phyloP scores from a whole-genome alignment of 805 yeast species.

The Clavispora asparagi region DNA sequence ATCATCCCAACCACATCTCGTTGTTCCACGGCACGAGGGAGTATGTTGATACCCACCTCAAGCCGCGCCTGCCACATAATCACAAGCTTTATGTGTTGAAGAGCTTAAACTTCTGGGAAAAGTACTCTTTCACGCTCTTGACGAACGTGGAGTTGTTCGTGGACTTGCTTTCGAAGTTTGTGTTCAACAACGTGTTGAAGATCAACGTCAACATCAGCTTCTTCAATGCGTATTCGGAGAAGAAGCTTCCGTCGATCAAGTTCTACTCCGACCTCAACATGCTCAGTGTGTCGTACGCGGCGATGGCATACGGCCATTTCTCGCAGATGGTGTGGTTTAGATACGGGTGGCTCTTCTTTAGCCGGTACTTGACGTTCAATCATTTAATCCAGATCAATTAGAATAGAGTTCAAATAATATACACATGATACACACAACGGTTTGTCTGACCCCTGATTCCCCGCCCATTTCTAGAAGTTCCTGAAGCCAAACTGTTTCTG shows the following conservation, averaged over 20 bases:
- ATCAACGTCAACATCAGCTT: slow-evolving; percentile 36
- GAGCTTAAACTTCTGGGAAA: slow-evolving; percentile 36
- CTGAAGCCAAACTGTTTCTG: slow-evolving; percentile 46
- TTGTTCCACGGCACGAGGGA: slow-evolving; percentile 46
- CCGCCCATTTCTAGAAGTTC: slow-evolving; percentile 9
- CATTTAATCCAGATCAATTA: slow-evolving; percentile 42
- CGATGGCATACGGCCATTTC: slow-evolving; percentile 78
- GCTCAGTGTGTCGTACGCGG: slow-evolving; percentile 45
- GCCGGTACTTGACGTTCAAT: slow-evolving; percentile 75
- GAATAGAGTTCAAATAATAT: neutral
- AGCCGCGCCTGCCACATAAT: neutral
- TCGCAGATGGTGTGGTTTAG: slow-evolving; percentile 96
- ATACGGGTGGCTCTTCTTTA: slow-evolving; percentile 75
- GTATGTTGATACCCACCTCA: slow-evolving; percentile 20
- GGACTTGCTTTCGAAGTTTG: slow-evolving; percentile 28
- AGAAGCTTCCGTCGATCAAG: slow-evolving; percentile 24
- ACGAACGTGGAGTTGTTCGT: slow-evolving; percentile 39
- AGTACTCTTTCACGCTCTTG: slow-evolving; percentile 45
- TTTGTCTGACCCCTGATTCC: too few species aligned
- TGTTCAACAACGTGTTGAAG: slow-evolving; percentile 26
- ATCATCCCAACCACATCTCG: slow-evolving; percentile 81
- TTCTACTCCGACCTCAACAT: slow-evolving; percentile 32
- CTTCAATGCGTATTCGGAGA: slow-evolving; percentile 18
- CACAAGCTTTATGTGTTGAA: slow-evolving; percentile 27
- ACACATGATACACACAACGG: neutral